Base-by-base conservation (phyloP, 2,329 filamentous ascomycete species). In the Rhynchosporium graminicola region DNA sequence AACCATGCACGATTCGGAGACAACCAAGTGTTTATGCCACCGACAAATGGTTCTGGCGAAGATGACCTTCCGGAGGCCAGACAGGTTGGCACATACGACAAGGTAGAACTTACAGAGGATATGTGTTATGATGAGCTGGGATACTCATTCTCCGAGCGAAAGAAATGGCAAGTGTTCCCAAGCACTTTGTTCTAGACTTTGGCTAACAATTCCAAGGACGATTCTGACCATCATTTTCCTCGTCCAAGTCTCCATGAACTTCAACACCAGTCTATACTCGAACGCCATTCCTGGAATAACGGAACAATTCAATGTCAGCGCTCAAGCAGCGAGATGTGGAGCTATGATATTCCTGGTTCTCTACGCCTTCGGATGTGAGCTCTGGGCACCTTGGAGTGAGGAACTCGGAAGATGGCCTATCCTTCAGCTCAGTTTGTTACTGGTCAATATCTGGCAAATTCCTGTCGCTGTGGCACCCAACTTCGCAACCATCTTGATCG, bases 351-450 rank as follows among this genome's bases (percentile, higher is more conserved):
- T 94, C 77, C 77, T 96, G 45, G 82, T 95, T 57, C 76, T 87
- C 2, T 95, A 96, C 74, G 91, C 90, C 43, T 93, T 95, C 73
- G 91, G 91, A 42, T 95, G 91, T 74, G 91, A 95, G 75, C 81
- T 94, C 0, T 95, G 91, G 91, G 91, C 91, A 0, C 91, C 91
- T 0, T 95, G 91, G 89, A 90, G 86, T 51, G 91, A 96, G 74
- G 91, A 95, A 71, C 80, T 94, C 56, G 91, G 91, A 26, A 85
- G 91, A 56, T 89, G 87, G 79, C 87, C 87, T 1, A 83, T 95
- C 60, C 80, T 94, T 28, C 91, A 94, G 79, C 76, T 82, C 29
- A 90, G 86, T 43, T 77, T 95, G 59, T 82, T 89, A 66, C 78
- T 95, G 10, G 89, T 93, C 75, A 95, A 95, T 70, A 75, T 94